Conservation (phyloP, 768 basidiomycete genomes). For the Tricholoma sp. region DNA sequence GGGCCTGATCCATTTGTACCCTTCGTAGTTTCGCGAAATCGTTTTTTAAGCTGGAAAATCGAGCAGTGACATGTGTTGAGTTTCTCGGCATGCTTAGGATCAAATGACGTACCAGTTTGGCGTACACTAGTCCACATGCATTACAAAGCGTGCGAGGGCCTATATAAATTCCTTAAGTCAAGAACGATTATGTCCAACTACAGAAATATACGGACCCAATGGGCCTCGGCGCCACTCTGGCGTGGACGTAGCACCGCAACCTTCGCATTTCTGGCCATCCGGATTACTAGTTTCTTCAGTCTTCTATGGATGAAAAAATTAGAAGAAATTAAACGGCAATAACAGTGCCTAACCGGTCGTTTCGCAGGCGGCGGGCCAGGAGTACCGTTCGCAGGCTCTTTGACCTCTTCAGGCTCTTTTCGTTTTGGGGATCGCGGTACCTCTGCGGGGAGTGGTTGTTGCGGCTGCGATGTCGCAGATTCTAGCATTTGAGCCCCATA, state of each 20-base stretch:
- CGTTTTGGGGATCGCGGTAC: conserved; percentile 6
- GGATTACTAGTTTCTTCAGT: conserved; percentile 23
- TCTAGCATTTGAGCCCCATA: conserved; percentile 44
- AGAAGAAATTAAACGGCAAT: neutral
- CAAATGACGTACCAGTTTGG: conserved; percentile 62
- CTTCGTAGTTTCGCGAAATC: conserved; percentile 28
- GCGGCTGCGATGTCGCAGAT: conserved; percentile 19
- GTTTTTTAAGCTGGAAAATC: neutral
- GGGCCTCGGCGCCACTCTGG: conserved; percentile 87
- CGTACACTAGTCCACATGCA: conserved; percentile 83
- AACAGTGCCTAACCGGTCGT: conserved; percentile 10
- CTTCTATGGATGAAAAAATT: conserved; percentile 5
- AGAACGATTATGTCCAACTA: neutral
- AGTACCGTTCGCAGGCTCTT: conserved; percentile 3
- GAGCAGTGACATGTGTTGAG: neutral
- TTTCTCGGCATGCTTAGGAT: conserved; percentile 5
- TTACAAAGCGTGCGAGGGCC: conserved; percentile 83
- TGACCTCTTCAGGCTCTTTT: conserved; percentile 7
- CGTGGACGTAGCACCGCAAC: conserved; percentile 79
- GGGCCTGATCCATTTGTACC: conserved; percentile 11
- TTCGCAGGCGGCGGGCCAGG: conserved; percentile 7
- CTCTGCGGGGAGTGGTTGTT: conserved; percentile 4
- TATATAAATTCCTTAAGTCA: conserved; percentile 18
- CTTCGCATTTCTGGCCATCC: conserved; percentile 74
- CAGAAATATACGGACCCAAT: conserved; percentile 48